These are phyloP conservation scores for Apiotrichum gamsii DNA, from an alignment of 1,284 basidiomycete genomes.

Conservation along the genomic window DNA sequence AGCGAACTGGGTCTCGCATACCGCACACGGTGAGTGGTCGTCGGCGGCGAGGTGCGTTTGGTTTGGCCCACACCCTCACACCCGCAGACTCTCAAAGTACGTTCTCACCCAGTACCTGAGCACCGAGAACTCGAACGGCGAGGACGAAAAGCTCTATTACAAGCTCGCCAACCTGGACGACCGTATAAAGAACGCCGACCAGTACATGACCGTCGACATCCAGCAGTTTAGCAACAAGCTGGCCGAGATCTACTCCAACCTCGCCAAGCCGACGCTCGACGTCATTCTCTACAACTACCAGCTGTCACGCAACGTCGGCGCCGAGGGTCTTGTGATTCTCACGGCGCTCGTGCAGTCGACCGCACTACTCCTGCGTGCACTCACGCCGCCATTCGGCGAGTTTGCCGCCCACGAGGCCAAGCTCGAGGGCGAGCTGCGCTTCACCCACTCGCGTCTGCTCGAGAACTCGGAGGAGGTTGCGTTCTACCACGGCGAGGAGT, in stretches of 20 bases:
- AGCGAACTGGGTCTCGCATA: slow-evolving; percentile 90
- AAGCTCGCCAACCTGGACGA: slow-evolving; percentile 90
- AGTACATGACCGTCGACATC: slow-evolving; percentile 82
- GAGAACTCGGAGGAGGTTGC: slow-evolving; percentile 94
- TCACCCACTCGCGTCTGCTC: slow-evolving; percentile 85
- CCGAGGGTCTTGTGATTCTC: slow-evolving; percentile 80
- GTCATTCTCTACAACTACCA: slow-evolving; percentile 91
- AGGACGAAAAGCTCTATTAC: slow-evolving; percentile 66
- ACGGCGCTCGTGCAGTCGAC: slow-evolving; percentile 78
- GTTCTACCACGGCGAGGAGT: slow-evolving; percentile 82
- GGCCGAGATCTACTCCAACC: slow-evolving; percentile 87
- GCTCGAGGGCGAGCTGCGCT: slow-evolving; percentile 80
- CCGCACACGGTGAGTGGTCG: slow-evolving; percentile 58
- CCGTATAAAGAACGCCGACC: slow-evolving; percentile 88
- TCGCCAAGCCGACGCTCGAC: slow-evolving; percentile 89
- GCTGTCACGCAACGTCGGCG: slow-evolving; percentile 86
- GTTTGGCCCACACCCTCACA: neutral
- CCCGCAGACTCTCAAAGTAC: slow-evolving; percentile 60
- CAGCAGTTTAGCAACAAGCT: slow-evolving; percentile 86
- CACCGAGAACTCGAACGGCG: slow-evolving; percentile 46
- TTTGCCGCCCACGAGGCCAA: slow-evolving; percentile 73
- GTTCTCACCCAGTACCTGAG: slow-evolving; percentile 69
- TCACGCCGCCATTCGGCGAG: slow-evolving; percentile 90
- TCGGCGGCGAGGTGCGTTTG: too few species aligned
- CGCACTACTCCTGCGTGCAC: slow-evolving; percentile 64